These are phyloP conservation scores for Solanum lignicaule DNA, from an alignment of 257 asterid species.

Conservation along the genomic window DNA sequence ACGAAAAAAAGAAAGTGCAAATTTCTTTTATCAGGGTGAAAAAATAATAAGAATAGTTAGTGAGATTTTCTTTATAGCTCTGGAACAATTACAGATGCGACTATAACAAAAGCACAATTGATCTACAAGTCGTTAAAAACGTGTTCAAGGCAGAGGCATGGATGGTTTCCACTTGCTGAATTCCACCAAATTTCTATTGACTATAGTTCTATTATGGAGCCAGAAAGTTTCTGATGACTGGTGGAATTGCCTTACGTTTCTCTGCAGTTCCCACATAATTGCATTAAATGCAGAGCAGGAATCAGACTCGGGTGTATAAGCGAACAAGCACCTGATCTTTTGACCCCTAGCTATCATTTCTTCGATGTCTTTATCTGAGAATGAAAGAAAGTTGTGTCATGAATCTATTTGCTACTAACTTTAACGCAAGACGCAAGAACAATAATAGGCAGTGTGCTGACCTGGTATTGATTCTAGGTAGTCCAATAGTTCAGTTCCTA, in stretches of 20 bases:
- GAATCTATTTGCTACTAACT: not conserved
- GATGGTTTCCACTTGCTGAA: conserved; percentile 77
- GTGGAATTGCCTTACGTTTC: conserved; percentile 83
- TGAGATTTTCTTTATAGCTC: not conserved
- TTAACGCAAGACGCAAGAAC: not conserved
- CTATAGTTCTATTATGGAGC: conserved; percentile 74
- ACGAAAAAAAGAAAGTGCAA: not conserved
- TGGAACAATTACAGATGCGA: not conserved
- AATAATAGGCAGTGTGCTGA: conserved; percentile 5
- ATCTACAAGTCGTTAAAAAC: not conserved
- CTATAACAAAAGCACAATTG: not conserved
- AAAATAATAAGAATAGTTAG: not conserved
- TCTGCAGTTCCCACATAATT: conserved; percentile 81
- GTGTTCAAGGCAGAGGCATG: conserved; percentile 57
- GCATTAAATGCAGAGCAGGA: conserved; percentile 79
- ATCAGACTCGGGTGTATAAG: conserved; percentile 60
- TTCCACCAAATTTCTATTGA: conserved; percentile 61
- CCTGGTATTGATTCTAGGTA: conserved; percentile 90
- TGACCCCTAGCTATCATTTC: conserved; percentile 73
- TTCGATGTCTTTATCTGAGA: conserved; percentile 58
- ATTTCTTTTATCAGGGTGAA: not conserved
- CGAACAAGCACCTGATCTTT: conserved; percentile 71
- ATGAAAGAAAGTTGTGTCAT: not conserved
- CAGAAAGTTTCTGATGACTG: conserved; percentile 90
- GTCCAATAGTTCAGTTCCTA: conserved; percentile 61